phyloP scores from a whole-genome alignment of 345 rosid species.

The Melaleuca alternifolia region DNA sequence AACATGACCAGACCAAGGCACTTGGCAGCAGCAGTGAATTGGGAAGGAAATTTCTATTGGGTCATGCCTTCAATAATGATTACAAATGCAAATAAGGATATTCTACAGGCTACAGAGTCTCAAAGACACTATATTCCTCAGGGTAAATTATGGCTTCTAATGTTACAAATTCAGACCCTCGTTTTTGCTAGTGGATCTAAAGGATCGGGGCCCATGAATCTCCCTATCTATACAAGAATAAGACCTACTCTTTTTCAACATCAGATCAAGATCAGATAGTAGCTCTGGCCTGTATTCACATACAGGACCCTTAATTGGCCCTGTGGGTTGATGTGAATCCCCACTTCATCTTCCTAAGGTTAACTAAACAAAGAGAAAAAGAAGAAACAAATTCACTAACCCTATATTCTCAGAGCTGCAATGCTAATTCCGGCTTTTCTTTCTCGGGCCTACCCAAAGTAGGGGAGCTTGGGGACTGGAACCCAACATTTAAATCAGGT shows the following conservation, averaged over 20 bases:
- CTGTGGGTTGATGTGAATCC: background rate
- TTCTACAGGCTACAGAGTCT: background rate
- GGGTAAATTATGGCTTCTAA: background rate
- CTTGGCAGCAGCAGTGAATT: background rate
- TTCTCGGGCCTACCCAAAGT: slow-evolving; percentile 17
- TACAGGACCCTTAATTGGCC: background rate
- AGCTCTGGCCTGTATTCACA: background rate
- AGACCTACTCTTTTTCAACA: background rate
- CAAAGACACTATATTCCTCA: background rate
- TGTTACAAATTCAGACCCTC: background rate
- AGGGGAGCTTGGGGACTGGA: slow-evolving; percentile 38
- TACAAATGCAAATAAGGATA: background rate
- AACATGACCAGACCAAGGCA: background rate
- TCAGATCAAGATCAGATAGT: background rate
- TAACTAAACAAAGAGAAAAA: slow-evolving; percentile 3
- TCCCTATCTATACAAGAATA: background rate
- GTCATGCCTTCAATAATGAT: background rate
- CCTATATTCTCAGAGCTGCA: slow-evolving; percentile 34
- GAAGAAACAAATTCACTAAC: background rate
- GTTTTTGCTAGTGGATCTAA: background rate
- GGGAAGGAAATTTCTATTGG: background rate
- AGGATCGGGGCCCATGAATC: background rate
- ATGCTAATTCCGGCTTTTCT: slow-evolving; percentile 47
- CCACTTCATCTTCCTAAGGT: slow-evolving; percentile 15
- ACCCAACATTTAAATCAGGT: slow-evolving; percentile 34